A percentile compares a stretch with the other conserved stretches of the same genome.
Evolutionary conservation across 2,329 filamentous ascomycete genomes (phyloP).

Genomic region (Aureobasidium subglaciale): DNA sequence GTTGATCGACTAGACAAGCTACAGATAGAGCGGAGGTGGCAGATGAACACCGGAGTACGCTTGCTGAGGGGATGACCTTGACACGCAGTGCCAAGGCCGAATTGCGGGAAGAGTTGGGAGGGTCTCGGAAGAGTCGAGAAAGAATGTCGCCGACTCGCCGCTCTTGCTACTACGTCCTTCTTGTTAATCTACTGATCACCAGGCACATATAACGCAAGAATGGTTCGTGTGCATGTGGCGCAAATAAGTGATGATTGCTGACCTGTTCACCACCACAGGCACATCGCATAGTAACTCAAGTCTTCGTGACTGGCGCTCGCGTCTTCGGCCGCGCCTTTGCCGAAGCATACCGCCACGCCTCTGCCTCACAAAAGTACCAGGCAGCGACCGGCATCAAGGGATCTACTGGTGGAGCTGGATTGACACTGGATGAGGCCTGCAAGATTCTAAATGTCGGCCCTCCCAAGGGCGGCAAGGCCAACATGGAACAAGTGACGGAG

Average conservation of each 20-base stretch:
- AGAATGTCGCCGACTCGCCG: slow-evolving; percentile 9
- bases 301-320: slow-evolving; percentile 81
- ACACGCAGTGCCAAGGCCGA: neutral
- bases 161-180: neutral
- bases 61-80: neutral
- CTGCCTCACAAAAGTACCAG: slow-evolving; percentile 47
- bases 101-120: neutral
- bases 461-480: slow-evolving; percentile 67
- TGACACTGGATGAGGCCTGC: slow-evolving; percentile 94
- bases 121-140: slow-evolving; percentile 12
- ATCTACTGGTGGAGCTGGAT: slow-evolving; percentile 58
- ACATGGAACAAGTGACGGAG: slow-evolving; percentile 71
- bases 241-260: neutral
- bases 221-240: neutral
- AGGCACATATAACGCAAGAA: neutral
- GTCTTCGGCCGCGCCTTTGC: slow-evolving; percentile 88
- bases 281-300: slow-evolving; percentile 88
- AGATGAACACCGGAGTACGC: neutral
- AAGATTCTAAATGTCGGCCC: slow-evolving; percentile 94
- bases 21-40: neutral
- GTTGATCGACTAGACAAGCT: too few relatives aligned
- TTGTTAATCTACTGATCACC: neutral
- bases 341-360: slow-evolving; percentile 93
- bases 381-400: slow-evolving; percentile 28
- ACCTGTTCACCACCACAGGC: slow-evolving; percentile 50